phyloP scores from a whole-genome alignment of 2,329 filamentous ascomycete species.

The Orbilia oligospora region DNA sequence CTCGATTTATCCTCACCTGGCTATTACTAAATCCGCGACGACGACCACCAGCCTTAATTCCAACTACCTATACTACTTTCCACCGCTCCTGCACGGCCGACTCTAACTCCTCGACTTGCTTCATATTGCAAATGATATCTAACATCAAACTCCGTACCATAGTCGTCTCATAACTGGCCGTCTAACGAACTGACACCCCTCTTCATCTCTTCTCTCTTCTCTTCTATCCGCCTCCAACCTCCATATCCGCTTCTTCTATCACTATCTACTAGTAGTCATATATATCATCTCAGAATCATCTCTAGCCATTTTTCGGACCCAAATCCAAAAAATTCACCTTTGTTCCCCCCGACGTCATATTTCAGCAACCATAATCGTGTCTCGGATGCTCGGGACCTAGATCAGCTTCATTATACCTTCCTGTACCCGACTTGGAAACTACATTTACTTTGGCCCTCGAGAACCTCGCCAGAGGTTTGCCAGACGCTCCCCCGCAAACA shows the following conservation, averaged over 20 bases:
- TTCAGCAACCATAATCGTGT: not conserved
- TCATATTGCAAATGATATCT: constrained; percentile 7
- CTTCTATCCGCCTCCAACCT: not conserved
- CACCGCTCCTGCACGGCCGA: not conserved
- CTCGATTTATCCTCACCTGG: not conserved
- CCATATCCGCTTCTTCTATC: too few species aligned
- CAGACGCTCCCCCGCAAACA: constrained; percentile 20
- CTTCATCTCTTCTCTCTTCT: not conserved
- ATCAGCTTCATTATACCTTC: not conserved
- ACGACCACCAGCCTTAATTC: not conserved
- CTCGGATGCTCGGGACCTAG: constrained; percentile 1
- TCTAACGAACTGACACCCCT: too few species aligned
- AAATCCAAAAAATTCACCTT: not conserved
- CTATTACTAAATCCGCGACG: too few species aligned
- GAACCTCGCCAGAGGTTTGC: constrained; percentile 18
- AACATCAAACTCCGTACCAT: not conserved
- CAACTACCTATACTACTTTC: not conserved
- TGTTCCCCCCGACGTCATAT: not conserved
- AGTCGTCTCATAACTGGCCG: not conserved
- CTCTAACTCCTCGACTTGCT: not conserved
- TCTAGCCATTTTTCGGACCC: too few species aligned
- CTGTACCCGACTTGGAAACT: not conserved
- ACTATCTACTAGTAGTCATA: too few species aligned
- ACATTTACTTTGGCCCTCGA: not conserved
- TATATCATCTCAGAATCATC: too few species aligned